Conservation (phyloP, 345 rosid genomes). For the Carallia brachiata region DNA sequence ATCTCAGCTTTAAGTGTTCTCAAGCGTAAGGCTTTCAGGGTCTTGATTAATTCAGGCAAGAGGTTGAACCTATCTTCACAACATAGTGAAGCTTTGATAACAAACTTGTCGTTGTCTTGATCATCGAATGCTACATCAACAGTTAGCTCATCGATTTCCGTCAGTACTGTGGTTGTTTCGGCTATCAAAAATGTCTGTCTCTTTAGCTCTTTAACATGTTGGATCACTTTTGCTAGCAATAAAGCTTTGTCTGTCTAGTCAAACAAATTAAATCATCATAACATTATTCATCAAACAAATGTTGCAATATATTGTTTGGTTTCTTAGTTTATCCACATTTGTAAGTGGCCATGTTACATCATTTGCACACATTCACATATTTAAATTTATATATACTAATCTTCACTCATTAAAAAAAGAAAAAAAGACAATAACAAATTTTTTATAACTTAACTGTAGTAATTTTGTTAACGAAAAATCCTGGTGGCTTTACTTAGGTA, state of each 20-base stretch:
- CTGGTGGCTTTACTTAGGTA: no score
- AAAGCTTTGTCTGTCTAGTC: conserved; percentile 94
- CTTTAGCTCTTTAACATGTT: conserved; percentile 90
- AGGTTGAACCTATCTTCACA: conserved; percentile 94
- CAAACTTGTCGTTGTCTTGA: conserved; percentile 66
- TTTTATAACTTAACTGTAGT: no score
- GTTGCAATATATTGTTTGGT: background rate
- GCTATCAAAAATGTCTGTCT: conserved; percentile 77
- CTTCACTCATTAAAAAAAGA: no score
- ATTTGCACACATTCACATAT: no score
- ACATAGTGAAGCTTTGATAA: conserved; percentile 87
- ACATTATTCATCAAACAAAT: background rate
- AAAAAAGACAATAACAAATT: no score
- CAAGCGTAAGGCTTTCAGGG: conserved; percentile 72
- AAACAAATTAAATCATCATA: background rate
- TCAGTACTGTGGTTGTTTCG: conserved; percentile 74
- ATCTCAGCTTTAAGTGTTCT: conserved; percentile 90
- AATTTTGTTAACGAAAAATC: no score
- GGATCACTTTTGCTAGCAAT: conserved; percentile 93
- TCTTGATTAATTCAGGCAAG: conserved; percentile 78
- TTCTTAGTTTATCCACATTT: no score
- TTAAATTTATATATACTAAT: no score
- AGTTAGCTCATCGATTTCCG: conserved; percentile 80
- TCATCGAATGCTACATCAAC: conserved; percentile 80
- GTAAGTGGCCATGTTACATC: no score